Percentiles rank a stretch among this genome's conserved stretches.
These are phyloP conservation scores for Eucalyptus virginea DNA, from an alignment of 345 rosid species.

Conservation along the genomic window DNA sequence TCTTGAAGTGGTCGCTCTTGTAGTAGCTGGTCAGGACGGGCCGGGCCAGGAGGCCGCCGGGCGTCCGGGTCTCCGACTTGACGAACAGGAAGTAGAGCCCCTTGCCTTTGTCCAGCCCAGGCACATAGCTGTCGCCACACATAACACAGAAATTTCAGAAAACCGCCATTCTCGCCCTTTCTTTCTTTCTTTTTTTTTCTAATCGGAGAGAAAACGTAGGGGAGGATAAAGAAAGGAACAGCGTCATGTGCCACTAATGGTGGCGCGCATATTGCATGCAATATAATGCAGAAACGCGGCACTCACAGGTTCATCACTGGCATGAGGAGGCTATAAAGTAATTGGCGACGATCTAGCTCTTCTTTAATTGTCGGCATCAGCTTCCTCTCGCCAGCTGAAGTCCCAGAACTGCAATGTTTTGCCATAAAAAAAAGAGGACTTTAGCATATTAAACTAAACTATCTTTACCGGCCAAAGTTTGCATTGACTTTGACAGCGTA, in stretches of 20 bases:
- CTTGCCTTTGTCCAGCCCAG: constrained; percentile 86
- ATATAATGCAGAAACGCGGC: neutral
- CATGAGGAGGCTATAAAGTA: constrained; percentile 84
- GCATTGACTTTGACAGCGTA: neutral
- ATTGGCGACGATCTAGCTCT: constrained; percentile 87
- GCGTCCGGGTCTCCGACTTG: constrained; percentile 83
- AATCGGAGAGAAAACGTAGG: neutral
- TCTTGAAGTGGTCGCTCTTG: constrained; percentile 82
- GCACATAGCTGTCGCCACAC: constrained; percentile 48
- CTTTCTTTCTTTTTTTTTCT: neutral
- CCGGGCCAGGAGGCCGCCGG: constrained; percentile 78
- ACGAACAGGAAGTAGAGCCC: constrained; percentile 79
- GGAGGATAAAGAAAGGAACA: neutral
- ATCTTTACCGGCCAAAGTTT: neutral
- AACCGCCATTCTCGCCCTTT: neutral
- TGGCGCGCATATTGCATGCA: neutral
- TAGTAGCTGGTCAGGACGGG: constrained; percentile 97
- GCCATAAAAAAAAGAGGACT: neutral
- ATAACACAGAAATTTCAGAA: neutral
- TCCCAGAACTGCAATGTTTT: constrained; percentile 60
- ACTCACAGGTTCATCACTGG: constrained; percentile 98
- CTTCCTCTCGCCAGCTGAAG: constrained; percentile 97
- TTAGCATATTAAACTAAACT: neutral
- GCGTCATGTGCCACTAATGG: neutral
- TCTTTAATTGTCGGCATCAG: constrained; percentile 90